Conservation (phyloP, 306 rosid genomes). For the Sechiopsis laciniata region DNA sequence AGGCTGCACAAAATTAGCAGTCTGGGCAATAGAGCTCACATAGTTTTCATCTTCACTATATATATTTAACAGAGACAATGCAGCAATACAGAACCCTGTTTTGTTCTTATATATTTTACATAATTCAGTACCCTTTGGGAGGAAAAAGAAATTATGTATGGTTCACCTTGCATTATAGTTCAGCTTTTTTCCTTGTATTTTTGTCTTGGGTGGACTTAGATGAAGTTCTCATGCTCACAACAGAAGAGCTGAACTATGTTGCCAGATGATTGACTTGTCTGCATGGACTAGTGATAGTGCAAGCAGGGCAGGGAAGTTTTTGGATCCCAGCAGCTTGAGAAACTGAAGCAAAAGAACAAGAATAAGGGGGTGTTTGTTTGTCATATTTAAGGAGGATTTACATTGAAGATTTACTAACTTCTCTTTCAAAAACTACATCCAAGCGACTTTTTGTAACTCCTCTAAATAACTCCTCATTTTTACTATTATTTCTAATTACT, state of each 20-base stretch:
- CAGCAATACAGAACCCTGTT: background rate
- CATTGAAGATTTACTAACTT: no score
- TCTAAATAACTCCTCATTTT: no score
- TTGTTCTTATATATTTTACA: background rate
- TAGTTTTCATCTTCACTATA: background rate
- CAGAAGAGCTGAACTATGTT: background rate
- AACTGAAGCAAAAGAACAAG: background rate
- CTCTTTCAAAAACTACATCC: no score
- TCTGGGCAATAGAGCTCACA: background rate
- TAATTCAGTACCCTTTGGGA: background rate
- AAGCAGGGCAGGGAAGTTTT: background rate
- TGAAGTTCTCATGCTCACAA: background rate
- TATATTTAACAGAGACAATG: background rate
- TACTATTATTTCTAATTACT: no score
- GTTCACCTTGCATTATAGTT: background rate
- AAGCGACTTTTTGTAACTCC: no score
- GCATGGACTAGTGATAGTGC: background rate
- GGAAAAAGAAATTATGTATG: background rate
- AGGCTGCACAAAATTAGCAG: slow-evolving; percentile 6
- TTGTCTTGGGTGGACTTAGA: background rate
- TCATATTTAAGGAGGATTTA: no score
- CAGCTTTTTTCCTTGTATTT: background rate
- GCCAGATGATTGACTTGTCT: background rate
- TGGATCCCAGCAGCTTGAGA: slow-evolving; percentile 6
- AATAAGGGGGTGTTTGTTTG: background rate